Base-by-base conservation (phyloP, 768 basidiomycete species). In the Podaxis carcinomalis region DNA sequence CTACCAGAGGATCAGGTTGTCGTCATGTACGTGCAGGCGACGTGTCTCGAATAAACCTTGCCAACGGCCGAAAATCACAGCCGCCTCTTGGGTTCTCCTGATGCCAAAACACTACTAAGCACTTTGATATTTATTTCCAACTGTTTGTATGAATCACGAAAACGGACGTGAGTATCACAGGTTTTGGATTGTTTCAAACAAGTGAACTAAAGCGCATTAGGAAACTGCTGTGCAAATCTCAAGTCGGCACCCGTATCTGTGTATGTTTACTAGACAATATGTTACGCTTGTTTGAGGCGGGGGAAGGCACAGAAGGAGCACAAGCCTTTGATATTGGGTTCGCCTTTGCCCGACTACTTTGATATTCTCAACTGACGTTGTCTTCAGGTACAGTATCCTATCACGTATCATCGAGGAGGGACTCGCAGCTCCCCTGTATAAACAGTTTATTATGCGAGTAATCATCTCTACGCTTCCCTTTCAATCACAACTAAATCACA, bases 301-400 rank as follows among this genome's bases (percentile, higher is more conserved):
- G 86, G 55, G 86, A 90, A 53, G 77, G 80, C 9, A 84, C 77
- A 39, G 84, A 88, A 51, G 85, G 80, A 9, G 86, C 82, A 11
- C 82, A 83, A 61, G 83, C 87, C 19, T 95, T 94, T 68, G 86
- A 92, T 62, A 78, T 92, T 49, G 90, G 88, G 92, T 92, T 67
- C 68, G 77, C 65, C 28, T 53, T 64, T 11, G 51, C 23, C 21
- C 54, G 21, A 19, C 56, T 64, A 40, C 54, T 35, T 32, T 44
- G 56, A 46, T 46, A 44, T n/a, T 62, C 35, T 51, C 39, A 21
- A 10, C 53, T 65, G 36, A 65, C 23, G 50, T 59, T 27, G 28
- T 39, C 51, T 47, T 52, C 63, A 90, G 90, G 50, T 92, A 89
- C 69, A 78, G 79, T 35, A 81, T 92, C 10, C 82, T 90, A 69